phyloP scores from a whole-genome alignment of 805 yeast species.

The Cyberlindnera xylosilytica region DNA sequence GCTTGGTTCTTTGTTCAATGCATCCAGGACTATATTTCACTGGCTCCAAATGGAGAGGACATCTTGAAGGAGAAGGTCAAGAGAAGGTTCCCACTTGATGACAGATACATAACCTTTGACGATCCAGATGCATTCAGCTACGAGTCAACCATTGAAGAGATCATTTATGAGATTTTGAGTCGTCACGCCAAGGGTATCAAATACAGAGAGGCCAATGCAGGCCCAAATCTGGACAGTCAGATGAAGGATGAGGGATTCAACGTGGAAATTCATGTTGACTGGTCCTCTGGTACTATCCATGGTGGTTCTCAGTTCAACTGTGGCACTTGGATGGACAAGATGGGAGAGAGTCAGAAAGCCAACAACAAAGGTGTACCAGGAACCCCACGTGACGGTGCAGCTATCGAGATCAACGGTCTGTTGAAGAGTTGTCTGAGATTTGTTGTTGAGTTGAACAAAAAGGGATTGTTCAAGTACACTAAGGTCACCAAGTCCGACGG shows the following conservation, averaged over 20 bases:
- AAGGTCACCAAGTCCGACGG: conserved; percentile 63
- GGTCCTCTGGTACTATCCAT: conserved; percentile 82
- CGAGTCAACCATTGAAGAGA: conserved; percentile 66
- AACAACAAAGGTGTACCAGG: conserved; percentile 92
- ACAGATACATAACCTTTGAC: conserved; percentile 64
- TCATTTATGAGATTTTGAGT: conserved; percentile 75
- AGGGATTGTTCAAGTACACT: conserved; percentile 55
- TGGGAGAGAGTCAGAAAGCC: conserved; percentile 91
- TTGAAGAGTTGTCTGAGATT: conserved; percentile 82
- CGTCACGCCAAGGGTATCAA: conserved; percentile 88
- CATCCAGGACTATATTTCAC: conserved; percentile 73
- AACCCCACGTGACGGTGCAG: conserved; percentile 97
- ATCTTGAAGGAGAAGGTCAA: conserved; percentile 70
- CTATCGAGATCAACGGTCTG: conserved; percentile 86
- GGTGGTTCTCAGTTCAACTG: conserved; percentile 94
- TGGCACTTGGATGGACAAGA: conserved; percentile 99
- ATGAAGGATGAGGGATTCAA: conserved; percentile 93
- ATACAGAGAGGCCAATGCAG: conserved; percentile 95
- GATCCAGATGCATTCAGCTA: conserved; percentile 75
- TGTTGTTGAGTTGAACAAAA: conserved; percentile 54
- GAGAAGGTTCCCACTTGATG: conserved; percentile 89
- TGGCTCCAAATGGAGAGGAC: conserved; percentile 64
- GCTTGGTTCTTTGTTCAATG: conserved; percentile 92
- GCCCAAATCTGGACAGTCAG: conserved; percentile 80
- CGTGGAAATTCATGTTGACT: conserved; percentile 75